Conservation (phyloP, 768 basidiomycete species). For the Russula olivacea region DNA sequence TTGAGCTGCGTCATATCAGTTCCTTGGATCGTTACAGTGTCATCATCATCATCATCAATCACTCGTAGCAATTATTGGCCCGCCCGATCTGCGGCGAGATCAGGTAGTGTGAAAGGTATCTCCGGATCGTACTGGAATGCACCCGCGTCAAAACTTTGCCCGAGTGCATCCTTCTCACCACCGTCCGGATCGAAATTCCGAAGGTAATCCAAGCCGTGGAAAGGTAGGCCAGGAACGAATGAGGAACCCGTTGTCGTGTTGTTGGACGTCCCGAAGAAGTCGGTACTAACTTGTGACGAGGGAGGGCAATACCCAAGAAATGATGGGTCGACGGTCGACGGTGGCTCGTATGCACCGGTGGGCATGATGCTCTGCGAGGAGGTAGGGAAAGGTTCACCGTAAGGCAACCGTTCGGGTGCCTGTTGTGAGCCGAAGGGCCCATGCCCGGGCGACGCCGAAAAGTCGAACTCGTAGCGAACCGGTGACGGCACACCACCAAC, state of each 20-base stretch:
- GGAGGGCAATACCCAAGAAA: conserved; percentile 20
- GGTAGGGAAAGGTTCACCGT: conserved; percentile 20
- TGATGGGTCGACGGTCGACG: conserved; percentile 24
- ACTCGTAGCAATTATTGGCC: conserved; percentile 3
- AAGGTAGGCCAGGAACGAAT: conserved; percentile 74
- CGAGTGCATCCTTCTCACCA: conserved; percentile 40
- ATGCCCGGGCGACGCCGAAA: conserved; percentile 11
- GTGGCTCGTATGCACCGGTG: conserved; percentile 12
- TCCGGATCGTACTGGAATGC: conserved; percentile 76
- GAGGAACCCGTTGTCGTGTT: conserved; percentile 54
- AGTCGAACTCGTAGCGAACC: conserved; percentile 24
- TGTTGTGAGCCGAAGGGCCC: conserved; percentile 8
- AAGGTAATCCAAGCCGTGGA: conserved; percentile 78
- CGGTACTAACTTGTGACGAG: conserved; percentile 8
- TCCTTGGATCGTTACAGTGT: neutral
- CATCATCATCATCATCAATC: too few species aligned
- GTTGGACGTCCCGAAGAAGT: conserved; percentile 36
- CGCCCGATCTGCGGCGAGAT: conserved; percentile 25
- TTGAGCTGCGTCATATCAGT: conserved; percentile 5
- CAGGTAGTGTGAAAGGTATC: conserved; percentile 57
- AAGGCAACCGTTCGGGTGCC: conserved; percentile 12
- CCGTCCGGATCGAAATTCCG: conserved; percentile 62
- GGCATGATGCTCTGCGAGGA: conserved; percentile 7
- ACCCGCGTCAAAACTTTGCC: conserved; percentile 63
- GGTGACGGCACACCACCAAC: conserved; percentile 18